Evolutionary conservation across 129 eudicot genomes (phyloP).

Genomic region (Lonicera japonica): DNA sequence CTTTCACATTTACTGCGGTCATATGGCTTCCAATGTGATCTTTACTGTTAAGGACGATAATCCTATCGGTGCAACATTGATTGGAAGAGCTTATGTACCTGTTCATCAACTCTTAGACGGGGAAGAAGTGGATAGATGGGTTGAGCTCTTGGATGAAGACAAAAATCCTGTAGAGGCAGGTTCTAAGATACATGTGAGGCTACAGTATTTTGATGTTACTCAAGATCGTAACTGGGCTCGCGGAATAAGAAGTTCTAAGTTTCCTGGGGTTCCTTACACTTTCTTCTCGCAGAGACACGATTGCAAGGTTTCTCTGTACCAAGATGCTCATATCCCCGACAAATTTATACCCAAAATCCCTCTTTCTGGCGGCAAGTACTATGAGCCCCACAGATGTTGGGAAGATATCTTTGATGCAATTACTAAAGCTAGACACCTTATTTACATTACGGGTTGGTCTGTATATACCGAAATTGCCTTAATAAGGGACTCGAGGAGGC

Average conservation of each 20-base stretch:
- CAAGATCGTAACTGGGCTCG: slow-evolving; percentile 59
- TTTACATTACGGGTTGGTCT: slow-evolving; percentile 81
- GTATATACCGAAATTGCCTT: slow-evolving; percentile 69
- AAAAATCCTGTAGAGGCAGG: slow-evolving; percentile 49
- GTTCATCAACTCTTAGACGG: slow-evolving; percentile 53
- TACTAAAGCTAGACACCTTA: slow-evolving; percentile 56
- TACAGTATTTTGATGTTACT: slow-evolving; percentile 61
- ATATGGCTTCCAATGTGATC: slow-evolving; percentile 45
- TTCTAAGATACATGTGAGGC: slow-evolving; percentile 60
- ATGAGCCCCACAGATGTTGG: slow-evolving; percentile 73
- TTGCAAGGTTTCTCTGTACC: slow-evolving; percentile 57
- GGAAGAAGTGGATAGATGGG: slow-evolving; percentile 61
- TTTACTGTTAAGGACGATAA: slow-evolving; percentile 60
- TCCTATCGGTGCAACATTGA: slow-evolving; percentile 63
- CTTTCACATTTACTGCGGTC: slow-evolving; percentile 70
- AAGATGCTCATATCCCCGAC: slow-evolving; percentile 75
- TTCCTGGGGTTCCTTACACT: slow-evolving; percentile 75
- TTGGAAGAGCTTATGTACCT: slow-evolving; percentile 64
- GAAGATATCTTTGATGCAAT: slow-evolving; percentile 78
- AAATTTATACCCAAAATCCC: slow-evolving; percentile 59
- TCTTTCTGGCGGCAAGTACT: slow-evolving; percentile 48
- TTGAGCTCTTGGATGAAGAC: slow-evolving; percentile 53
- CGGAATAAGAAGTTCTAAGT: slow-evolving; percentile 50
- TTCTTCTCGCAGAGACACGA: slow-evolving; percentile 56
- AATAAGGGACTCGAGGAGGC: slow-evolving; percentile 66